Base-by-base conservation (phyloP, 129 eudicot genomes). In the Sambucus nigra region DNA sequence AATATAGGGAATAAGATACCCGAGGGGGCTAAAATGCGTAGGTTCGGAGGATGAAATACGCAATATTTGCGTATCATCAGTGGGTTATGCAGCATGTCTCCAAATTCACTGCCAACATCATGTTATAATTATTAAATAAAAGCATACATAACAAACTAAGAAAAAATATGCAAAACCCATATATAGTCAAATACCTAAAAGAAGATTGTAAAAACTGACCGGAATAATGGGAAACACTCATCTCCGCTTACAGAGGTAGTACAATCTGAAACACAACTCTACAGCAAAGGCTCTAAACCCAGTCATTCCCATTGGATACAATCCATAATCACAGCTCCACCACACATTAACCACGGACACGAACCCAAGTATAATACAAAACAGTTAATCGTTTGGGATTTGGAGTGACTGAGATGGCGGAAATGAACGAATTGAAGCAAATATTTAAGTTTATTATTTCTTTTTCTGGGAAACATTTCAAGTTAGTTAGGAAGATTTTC, bases 191-290 rank as follows among this genome's bases (percentile, higher is more conserved):
- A 35, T 1, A 35, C 42, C 42, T 35, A 35, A 35, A 17, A 32
- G 1, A 25, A 59, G 4, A 29, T 13, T 31, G 14, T 15, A 15
- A 55, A 52, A 45, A 17, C 1, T 56, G 22, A 91, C 99, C 94
- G 86, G 96, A 77, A 92, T 56, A 23, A 92, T 75, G 11, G 99
- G 95, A 38, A 92, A 92, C 29, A 69, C 69, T 87, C 91, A 86
- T 54, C 94, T 73, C 55, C 53, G 62, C 48, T 28, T 44, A 25
- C 63, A 80, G 19, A 86, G 69, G 69, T 61, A 82, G 55, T 59
- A 64, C 31, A 81, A 28, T 3, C 83, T 96, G 46, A 82, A 92
- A 17, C 77, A 27, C 14, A 82, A 53, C 1, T 96, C 99, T 55
- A 66, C 46, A 41, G 20, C 77, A 14, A 92, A 65, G 51, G 82